Evolutionary conservation across 768 basidiomycete genomes (phyloP).

Genomic region (Serendipita vermifera): DNA sequence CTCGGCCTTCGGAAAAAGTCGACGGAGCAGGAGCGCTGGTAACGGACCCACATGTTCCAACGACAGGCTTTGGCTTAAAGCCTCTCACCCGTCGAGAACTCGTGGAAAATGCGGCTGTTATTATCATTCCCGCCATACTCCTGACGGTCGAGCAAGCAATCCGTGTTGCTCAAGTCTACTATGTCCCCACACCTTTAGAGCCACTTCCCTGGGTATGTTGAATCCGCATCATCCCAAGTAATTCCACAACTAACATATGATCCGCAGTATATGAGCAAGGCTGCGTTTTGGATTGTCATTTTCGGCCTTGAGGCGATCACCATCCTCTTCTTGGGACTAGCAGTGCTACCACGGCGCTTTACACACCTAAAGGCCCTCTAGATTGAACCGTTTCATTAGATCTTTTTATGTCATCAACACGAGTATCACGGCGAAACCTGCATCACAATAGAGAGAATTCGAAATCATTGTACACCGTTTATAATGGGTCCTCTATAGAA

Average conservation of each 20-base stretch:
- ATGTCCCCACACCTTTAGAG: neutral
- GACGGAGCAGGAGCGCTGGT: too few species aligned
- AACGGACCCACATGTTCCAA: too few species aligned
- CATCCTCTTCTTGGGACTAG: neutral
- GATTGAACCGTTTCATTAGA: too few species aligned
- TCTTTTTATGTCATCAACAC: neutral
- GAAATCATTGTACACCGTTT: neutral
- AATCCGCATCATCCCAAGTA: too few species aligned
- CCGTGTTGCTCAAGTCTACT: neutral
- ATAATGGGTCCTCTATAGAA: neutral
- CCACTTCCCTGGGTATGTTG: neutral
- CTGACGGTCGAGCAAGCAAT: too few species aligned
- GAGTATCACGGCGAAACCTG: neutral
- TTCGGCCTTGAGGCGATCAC: neutral
- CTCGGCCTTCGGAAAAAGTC: neutral
- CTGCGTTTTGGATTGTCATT: neutral
- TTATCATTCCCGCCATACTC: too few species aligned
- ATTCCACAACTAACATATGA: too few species aligned
- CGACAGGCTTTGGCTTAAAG: too few species aligned
- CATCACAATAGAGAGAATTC: neutral
- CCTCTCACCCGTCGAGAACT: too few species aligned
- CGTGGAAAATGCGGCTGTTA: too few species aligned
- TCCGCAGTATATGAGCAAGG: neutral
- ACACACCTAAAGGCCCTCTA: neutral
- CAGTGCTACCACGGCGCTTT: neutral